Evolutionary conservation across 345 rosid genomes (phyloP).

Genomic region (Gossypium turneri): DNA sequence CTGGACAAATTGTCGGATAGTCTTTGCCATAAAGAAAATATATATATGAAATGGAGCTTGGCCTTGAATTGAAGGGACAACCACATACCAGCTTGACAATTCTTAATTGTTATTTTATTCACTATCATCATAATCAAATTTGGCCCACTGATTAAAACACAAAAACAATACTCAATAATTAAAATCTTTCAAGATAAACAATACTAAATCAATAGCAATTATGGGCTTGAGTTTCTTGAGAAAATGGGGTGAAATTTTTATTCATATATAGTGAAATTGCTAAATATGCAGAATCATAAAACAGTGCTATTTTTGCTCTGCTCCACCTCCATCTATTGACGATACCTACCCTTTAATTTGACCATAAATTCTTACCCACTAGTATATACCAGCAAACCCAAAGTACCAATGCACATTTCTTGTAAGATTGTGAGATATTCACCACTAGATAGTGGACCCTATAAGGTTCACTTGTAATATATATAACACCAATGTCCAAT

Average conservation of each 20-base stretch:
- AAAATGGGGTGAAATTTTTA: background rate
- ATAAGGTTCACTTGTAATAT: slow-evolving; percentile 9
- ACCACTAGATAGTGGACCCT: background rate
- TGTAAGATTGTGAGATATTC: background rate
- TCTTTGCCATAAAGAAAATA: slow-evolving; percentile 25
- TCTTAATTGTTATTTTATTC: background rate
- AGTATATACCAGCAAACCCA: background rate
- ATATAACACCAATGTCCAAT: background rate
- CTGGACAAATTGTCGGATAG: slow-evolving; percentile 31
- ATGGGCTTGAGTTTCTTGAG: background rate
- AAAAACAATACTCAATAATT: background rate
- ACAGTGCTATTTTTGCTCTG: slow-evolving; percentile 2
- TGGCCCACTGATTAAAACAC: background rate
- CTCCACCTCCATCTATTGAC: background rate
- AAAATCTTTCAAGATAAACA: background rate
- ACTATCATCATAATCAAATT: slow-evolving; percentile 1
- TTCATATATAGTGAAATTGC: background rate
- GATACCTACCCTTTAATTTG: background rate
- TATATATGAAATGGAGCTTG: slow-evolving; percentile 19
- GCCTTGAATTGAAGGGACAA: slow-evolving; percentile 19
- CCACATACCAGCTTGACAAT: slow-evolving; percentile 11
- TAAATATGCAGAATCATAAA: background rate
- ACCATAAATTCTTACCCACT: background rate
- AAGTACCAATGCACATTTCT: background rate
- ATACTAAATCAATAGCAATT: background rate